Evolutionary conservation across 2,329 filamentous ascomycete species (phyloP).

Genomic region (Colletotrichum melonis): DNA sequence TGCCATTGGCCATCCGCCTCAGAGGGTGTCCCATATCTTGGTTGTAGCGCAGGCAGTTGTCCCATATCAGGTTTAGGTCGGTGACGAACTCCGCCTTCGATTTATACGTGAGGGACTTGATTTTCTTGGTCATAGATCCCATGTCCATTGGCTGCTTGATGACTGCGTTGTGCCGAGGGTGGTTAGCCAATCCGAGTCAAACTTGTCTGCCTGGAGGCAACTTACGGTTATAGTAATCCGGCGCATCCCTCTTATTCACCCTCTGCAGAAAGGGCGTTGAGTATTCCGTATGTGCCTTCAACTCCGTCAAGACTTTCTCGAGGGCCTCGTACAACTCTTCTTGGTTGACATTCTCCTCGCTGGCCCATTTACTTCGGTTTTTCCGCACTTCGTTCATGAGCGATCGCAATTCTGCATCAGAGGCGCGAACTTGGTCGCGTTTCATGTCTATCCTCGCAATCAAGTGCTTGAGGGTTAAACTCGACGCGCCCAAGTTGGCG

Average conservation of each 20-base stretch:
- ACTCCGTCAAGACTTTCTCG: constrained; percentile 95
- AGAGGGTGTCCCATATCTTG: constrained; percentile 88
- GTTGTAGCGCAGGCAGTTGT: constrained; percentile 97
- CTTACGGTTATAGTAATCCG: constrained; percentile 93
- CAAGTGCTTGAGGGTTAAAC: constrained; percentile 94
- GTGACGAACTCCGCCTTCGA: constrained; percentile 95
- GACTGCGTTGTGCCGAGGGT: constrained; percentile 59
- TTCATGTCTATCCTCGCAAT: constrained; percentile 96
- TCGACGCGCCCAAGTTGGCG: constrained; percentile 95
- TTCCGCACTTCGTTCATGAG: constrained; percentile 98
- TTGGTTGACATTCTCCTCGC: constrained; percentile 95
- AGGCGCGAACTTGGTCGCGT: constrained; percentile 88
- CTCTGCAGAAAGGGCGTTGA: constrained; percentile 94
- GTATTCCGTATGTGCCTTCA: constrained; percentile 97
- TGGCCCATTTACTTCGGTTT: constrained; percentile 98
- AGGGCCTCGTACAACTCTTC: constrained; percentile 97
- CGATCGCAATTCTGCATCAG: constrained; percentile 90
- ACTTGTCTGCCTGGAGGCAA: constrained; percentile 36
- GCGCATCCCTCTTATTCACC: constrained; percentile 96
- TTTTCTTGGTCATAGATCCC: constrained; percentile 97
- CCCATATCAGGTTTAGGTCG: constrained; percentile 95
- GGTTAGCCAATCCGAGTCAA: constrained; percentile 38
- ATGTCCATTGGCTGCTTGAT: constrained; percentile 99
- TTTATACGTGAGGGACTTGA: constrained; percentile 82
- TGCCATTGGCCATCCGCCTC: constrained; percentile 91